Evolutionary conservation across 78 protist species (phyloP), one percentile per base, ranked within the genome.

Genomic region (Chrysochromulina parva): DNA sequence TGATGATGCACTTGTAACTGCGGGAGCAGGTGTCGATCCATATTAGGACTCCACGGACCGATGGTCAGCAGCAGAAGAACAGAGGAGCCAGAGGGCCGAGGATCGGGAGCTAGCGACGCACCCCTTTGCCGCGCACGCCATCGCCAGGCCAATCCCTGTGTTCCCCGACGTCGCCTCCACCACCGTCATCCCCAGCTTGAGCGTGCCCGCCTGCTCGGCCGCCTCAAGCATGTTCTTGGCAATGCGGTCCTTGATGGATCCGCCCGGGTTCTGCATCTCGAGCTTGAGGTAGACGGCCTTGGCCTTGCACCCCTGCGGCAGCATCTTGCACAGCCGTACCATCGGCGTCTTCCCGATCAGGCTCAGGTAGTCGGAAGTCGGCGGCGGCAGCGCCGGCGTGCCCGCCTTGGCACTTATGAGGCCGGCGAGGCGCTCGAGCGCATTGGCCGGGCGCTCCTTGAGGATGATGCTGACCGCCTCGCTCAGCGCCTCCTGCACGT

Each of bases 141-240:
- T 74, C 9, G 92, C 88, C 22, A 88, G 48, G 11, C 89, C 91
- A 4, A 92, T 92, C 16, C 92, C 94, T 1, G 91, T 88, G 88
- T 88, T 88, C 1, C 94, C 94, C 13, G 91, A 69, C 53, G 94
- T 92, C 66, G 84, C 62, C 57, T 92, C 94, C 7, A 92, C 74
- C 17, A 92, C 24, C 4, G 81, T 87, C 13, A 50, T 65, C 24
- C 97, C 99, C 16, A 94, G 95, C 59, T 92, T 55, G 84, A 97
- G 93, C 26, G 90, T 24, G 52, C 99, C 99, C 47, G 14, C 50
- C 69, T 74, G 52, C 57, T 71, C 81, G n/a, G 94, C 94, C 16
- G 1, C 22, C 48, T 76, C 85, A 9, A 92, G 73, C 87, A 81
- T 81, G 50, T 13, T 7, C 55, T 11, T 1, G 4, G 87, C 60